Conservation (phyloP, 208 protist species). For the Trypanosoma lewisi region DNA sequence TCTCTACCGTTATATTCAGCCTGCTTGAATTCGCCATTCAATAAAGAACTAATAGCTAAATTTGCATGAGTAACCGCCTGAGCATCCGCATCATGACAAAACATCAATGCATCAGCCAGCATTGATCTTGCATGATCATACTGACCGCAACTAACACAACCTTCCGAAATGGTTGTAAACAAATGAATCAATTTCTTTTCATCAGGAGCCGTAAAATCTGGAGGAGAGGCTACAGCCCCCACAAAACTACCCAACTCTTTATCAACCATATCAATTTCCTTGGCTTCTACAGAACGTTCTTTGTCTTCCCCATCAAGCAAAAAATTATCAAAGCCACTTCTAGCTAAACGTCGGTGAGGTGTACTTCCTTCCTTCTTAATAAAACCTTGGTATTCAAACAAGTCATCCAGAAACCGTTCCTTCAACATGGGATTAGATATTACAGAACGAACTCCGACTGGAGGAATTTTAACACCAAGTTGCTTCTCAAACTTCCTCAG, state of each 20-base stretch:
- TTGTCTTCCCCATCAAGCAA: conserved; percentile 1
- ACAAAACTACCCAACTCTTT: conserved; percentile 39
- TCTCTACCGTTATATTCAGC: conserved; percentile 80
- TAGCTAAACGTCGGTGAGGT: conserved; percentile 66
- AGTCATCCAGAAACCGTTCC: conserved; percentile 63
- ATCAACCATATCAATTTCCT: conserved; percentile 22
- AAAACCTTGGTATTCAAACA: conserved; percentile 70
- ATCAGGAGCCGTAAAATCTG: conserved; percentile 52
- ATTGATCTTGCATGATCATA: conserved; percentile 58
- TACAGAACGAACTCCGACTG: conserved; percentile 53
- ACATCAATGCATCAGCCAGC: conserved; percentile 45
- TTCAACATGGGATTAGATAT: conserved; percentile 35
- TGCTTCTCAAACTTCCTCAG: conserved; percentile 52
- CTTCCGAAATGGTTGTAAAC: conserved; percentile 79
- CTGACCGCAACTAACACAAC: conserved; percentile 38
- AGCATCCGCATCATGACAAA: conserved; percentile 68
- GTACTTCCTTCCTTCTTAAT: conserved; percentile 60
- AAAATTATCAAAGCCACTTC: conserved; percentile 36
- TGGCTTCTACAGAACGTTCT: not conserved
- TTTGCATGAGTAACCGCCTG: conserved; percentile 64
- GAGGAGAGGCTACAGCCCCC: conserved; percentile 40
- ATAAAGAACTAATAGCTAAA: conserved; percentile 43
- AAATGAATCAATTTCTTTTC: conserved; percentile 73
- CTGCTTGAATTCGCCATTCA: conserved; percentile 65
- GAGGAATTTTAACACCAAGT: conserved; percentile 55